Conservation (phyloP, 2,329 filamentous ascomycete genomes). For the Hymenotorrendiella dingleyae region DNA sequence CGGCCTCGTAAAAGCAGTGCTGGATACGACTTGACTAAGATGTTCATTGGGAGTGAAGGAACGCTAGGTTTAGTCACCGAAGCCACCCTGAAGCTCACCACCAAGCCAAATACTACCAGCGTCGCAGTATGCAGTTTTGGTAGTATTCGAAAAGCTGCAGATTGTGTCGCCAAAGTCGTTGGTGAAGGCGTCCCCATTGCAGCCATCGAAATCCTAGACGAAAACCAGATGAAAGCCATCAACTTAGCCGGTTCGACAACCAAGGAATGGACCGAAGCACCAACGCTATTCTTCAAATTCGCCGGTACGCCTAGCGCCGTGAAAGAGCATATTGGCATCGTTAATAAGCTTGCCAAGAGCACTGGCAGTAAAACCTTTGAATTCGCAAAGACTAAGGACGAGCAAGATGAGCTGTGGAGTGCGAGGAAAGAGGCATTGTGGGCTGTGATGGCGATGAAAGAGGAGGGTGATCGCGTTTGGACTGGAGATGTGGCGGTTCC, state of each 20-base stretch:
- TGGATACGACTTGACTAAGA: slow-evolving; percentile 83
- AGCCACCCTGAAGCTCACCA: slow-evolving; percentile 80
- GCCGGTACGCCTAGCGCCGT: slow-evolving; percentile 63
- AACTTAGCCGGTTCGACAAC: slow-evolving; percentile 61
- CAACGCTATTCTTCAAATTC: slow-evolving; percentile 83
- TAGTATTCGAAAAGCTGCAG: slow-evolving; percentile 32
- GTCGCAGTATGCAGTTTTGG: slow-evolving; percentile 70
- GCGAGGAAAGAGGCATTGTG: slow-evolving; percentile 80
- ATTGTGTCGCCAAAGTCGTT: slow-evolving; percentile 76
- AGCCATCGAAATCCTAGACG: slow-evolving; percentile 88
- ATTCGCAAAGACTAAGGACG: slow-evolving; percentile 64
- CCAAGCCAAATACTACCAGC: slow-evolving; percentile 70
- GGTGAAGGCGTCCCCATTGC: slow-evolving; percentile 76
- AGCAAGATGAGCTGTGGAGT: slow-evolving; percentile 75
- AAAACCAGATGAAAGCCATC: slow-evolving; percentile 75
- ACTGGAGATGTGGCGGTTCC: slow-evolving; percentile 84
- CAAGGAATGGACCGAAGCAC: slow-evolving; percentile 63
- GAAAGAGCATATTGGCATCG: slow-evolving; percentile 70
- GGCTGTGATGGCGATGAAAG: slow-evolving; percentile 63
- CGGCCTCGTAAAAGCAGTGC: slow-evolving; percentile 84
- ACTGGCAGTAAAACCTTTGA: slow-evolving; percentile 66
- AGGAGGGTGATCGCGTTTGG: slow-evolving; percentile 68
- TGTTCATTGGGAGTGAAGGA: slow-evolving; percentile 88
- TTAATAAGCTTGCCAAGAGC: slow-evolving; percentile 55
- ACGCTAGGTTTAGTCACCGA: slow-evolving; percentile 89